Base-by-base conservation (phyloP, 140 eudicot genomes). In the Cichorium intybus region DNA sequence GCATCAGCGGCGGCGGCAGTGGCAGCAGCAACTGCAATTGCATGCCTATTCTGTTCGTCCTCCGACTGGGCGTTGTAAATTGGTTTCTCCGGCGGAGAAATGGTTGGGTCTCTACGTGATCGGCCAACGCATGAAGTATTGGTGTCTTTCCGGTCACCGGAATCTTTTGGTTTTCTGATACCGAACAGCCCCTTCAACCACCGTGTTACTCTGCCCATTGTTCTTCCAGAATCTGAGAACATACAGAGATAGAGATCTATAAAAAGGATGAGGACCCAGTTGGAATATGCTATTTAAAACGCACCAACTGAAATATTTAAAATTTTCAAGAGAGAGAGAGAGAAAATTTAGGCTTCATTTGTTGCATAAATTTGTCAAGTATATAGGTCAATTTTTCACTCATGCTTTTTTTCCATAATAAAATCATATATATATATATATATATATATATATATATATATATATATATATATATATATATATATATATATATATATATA, bases 1-100 rank as follows among this genome's bases (percentile, higher is more conserved):
- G 95, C 95, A 27, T 90, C 93, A 14, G 97, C 97, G 0, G 97
- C 97, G 3, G 93, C 93, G 2, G 96, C 97, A 2, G 97, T 85
- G 31, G 96, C 97, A 3, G 97, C 95, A 16, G 97, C 97, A 43
- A 91, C 96, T 0, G 96, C 97, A 56, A 87, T 87, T 4, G 97
- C 97, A 71, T 87, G 97, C 56, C 77, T 69, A 70, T 49, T 90
- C 63, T 82, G 95, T 24, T 84, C 95, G 12, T 48, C 80, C 4
- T 85, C 96, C 4, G 83, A 49, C 16, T 71, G 83, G 27, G n/a
- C 37, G 41, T 75, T 26, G 93, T 94, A 84, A 1, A 76, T 71
- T 21, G 87, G 87, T 64, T 87, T 89, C 1, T 82, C 85, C 24
- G 80, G 76, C 1, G 90, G 71, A 4, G 88, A 70, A 52, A 76